Conservation (phyloP, 1,139 yeast species). For the Pichia sp. region DNA sequence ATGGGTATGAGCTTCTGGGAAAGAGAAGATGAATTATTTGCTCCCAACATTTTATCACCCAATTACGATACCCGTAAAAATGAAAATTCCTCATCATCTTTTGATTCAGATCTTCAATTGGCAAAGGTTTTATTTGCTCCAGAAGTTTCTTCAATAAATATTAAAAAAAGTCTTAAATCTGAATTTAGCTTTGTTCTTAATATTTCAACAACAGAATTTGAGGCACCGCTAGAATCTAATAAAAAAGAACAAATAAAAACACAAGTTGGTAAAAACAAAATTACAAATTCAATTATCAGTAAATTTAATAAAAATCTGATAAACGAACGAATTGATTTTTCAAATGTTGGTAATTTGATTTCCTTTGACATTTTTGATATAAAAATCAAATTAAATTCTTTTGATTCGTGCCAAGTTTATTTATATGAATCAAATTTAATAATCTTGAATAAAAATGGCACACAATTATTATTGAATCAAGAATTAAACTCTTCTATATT, state of each 20-base stretch:
- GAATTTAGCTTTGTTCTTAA: conserved; percentile 21
- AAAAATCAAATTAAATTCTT: conserved; percentile 33
- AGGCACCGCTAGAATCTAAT: conserved; percentile 17
- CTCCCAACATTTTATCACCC: not conserved
- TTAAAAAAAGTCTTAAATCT: not conserved
- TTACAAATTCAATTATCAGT: conserved; percentile 19
- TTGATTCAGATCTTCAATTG: conserved; percentile 10
- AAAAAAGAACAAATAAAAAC: conserved; percentile 17
- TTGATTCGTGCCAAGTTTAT: conserved; percentile 36
- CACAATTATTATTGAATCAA: conserved; percentile 35
- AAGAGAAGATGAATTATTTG: not conserved
- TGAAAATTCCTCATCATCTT: not conserved
- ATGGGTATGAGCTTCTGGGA: conserved; percentile 19
- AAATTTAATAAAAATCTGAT: conserved; percentile 16
- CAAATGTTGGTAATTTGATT: conserved; percentile 30
- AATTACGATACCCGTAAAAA: not conserved
- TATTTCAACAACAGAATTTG: conserved; percentile 24
- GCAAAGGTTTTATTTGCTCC: conserved; percentile 17
- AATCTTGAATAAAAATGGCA: conserved; percentile 32
- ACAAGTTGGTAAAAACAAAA: conserved; percentile 19
- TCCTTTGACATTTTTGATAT: conserved; percentile 40
- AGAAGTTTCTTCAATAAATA: conserved; percentile 12
- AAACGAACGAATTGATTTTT: conserved; percentile 21
- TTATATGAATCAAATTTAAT: conserved; percentile 38
- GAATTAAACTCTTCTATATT: conserved; percentile 29